A percentile compares a stretch with the other conserved stretches of the same genome.
Conservation (phyloP, 2,329 filamentous ascomycete species). For the Microcyclospora tardicrescens region DNA sequence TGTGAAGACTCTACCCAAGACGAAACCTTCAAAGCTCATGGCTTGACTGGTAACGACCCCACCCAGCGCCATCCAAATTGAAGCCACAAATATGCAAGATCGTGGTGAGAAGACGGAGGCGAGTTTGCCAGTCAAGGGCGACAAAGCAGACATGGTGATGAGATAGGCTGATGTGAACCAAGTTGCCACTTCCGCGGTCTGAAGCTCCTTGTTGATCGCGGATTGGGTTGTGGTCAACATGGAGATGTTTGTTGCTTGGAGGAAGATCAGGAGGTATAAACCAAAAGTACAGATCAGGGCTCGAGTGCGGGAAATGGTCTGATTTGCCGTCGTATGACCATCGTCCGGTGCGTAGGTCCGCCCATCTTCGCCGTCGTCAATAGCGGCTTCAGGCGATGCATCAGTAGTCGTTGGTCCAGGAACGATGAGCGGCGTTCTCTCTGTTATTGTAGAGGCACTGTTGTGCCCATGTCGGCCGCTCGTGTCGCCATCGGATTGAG, state of each 20-base stretch:
- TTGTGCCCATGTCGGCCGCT: no score
- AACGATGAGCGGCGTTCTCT: slow-evolving; percentile 12
- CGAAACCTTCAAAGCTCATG: slow-evolving; percentile 46
- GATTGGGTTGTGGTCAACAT: slow-evolving; percentile 73
- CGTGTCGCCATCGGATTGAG: no score
- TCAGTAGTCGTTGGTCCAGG: slow-evolving; percentile 10
- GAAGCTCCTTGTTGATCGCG: slow-evolving; percentile 58
- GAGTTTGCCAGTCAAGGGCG: slow-evolving; percentile 59
- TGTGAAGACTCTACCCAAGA: slow-evolving; percentile 54
- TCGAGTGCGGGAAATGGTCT: slow-evolving; percentile 11
- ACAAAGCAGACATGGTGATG: slow-evolving; percentile 46
- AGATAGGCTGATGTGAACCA: slow-evolving; percentile 77
- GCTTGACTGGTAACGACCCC: slow-evolving; percentile 53
- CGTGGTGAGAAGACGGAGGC: slow-evolving; percentile 61
- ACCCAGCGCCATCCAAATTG: slow-evolving; percentile 47
- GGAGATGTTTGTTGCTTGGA: slow-evolving; percentile 54
- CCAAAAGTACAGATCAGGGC: slow-evolving; percentile 10
- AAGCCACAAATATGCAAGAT: slow-evolving; percentile 49
- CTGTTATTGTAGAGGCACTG: slow-evolving; percentile 2
- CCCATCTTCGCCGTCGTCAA: not conserved
- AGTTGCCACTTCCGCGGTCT: slow-evolving; percentile 58
- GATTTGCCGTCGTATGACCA: slow-evolving; percentile 12
- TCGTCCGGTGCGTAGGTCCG: slow-evolving; percentile 1
- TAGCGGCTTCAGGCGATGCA: slow-evolving; percentile 6
- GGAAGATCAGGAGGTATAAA: slow-evolving; percentile 22